Evolutionary conservation across 2,329 filamentous ascomycete species (phyloP).

Genomic region (Paecilomyces formosus): DNA sequence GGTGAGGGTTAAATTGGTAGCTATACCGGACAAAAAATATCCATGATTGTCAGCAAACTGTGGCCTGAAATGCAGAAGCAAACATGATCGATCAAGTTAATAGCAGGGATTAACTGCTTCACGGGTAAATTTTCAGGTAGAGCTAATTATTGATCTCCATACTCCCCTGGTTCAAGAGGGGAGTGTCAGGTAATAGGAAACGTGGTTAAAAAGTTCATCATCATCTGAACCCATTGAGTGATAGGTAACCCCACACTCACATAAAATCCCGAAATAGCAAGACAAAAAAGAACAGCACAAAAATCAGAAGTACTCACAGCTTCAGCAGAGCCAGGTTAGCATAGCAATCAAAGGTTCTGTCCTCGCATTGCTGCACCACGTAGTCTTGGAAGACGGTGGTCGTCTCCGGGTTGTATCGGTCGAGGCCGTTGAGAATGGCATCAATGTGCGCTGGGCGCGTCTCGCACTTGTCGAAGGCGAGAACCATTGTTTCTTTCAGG

Average conservation of each 20-base stretch:
- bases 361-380: conserved; percentile 88
- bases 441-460: conserved; percentile 90
- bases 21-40: conserved; percentile 41
- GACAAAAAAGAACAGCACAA: conserved; percentile 7
- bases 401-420: conserved; percentile 97
- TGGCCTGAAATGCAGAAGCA: not conserved
- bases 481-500: conserved; percentile 17
- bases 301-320: conserved; percentile 56
- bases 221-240: conserved; percentile 45
- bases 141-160: conserved; percentile 66
- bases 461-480: conserved; percentile 74
- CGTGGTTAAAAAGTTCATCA: conserved; percentile 66
- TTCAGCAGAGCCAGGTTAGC: conserved; percentile 94
- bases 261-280: conserved; percentile 5
- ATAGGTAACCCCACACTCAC: not conserved
- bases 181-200: conserved; percentile 97
- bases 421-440: conserved; percentile 89
- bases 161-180: conserved; percentile 35
- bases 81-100: too few species aligned
- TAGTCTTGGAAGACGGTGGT: conserved; percentile 91
- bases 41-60: not conserved
- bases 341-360: conserved; percentile 90
- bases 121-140: conserved; percentile 55
- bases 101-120: not conserved
- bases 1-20: conserved; percentile 99